These are phyloP conservation scores for Grammothele lineata DNA, from an alignment of 768 basidiomycete species.

Conservation along the genomic window DNA sequence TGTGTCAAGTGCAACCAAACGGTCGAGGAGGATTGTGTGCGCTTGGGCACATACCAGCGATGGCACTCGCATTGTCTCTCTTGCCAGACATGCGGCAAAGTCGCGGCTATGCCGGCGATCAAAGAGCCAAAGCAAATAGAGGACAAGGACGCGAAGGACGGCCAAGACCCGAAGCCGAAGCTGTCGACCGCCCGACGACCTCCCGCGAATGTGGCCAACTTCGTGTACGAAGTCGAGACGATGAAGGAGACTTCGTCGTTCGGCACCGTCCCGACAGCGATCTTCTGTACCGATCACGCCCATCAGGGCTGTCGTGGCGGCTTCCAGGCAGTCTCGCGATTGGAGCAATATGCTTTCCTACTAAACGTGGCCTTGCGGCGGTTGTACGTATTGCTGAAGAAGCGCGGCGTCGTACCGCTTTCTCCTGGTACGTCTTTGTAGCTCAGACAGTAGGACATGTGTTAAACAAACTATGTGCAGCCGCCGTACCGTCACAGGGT, in stretches of 20 bases:
- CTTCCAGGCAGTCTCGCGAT: constrained; percentile 86
- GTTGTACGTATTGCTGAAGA: constrained; percentile 81
- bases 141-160: constrained; percentile 44
- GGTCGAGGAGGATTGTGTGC: constrained; percentile 95
- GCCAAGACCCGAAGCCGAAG: constrained; percentile 45
- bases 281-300: constrained; percentile 77
- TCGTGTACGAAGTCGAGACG: constrained; percentile 72
- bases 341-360: constrained; percentile 97
- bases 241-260: constrained; percentile 65
- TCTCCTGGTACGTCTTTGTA: constrained; percentile 59
- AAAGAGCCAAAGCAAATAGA: constrained; percentile 40
- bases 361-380: constrained; percentile 92
- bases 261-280: constrained; percentile 66
- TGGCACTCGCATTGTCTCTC: constrained; percentile 97
- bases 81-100: constrained; percentile 76
- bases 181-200: constrained; percentile 63
- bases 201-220: constrained; percentile 76
- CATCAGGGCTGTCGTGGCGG: constrained; percentile 63
- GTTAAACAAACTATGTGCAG: not conserved
- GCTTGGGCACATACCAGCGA: constrained; percentile 91
- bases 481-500: constrained; percentile 15
- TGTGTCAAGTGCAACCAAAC: constrained; percentile 87
- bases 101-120: constrained; percentile 55
- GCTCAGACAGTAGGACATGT: constrained; percentile 11
- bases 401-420: constrained; percentile 85